These are phyloP conservation scores for Colletotrichum karsti DNA, from an alignment of 2,329 filamentous ascomycete genomes.

Conservation along the genomic window DNA sequence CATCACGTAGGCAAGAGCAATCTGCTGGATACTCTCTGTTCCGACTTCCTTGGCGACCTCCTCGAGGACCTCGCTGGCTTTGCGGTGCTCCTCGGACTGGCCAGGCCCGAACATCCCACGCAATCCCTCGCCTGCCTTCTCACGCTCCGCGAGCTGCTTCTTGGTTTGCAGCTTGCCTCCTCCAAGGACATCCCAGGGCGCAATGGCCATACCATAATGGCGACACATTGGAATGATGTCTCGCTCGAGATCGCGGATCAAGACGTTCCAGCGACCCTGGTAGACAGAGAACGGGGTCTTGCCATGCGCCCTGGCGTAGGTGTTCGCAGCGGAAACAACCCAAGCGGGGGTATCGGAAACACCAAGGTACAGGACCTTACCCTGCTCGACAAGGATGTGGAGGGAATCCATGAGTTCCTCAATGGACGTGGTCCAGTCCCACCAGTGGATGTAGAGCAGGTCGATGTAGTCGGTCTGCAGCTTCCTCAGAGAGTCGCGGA, in stretches of 20 bases:
- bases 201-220: conserved; percentile 57
- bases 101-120: conserved; percentile 37
- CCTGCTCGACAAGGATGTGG: conserved; percentile 48
- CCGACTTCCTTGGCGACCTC: conserved; percentile 66
- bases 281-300: conserved; percentile 48
- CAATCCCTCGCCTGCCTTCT: conserved; percentile 47
- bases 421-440: conserved; percentile 51
- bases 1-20: conserved; percentile 63
- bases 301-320: conserved; percentile 43
- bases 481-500: conserved; percentile 53
- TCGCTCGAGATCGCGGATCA: conserved; percentile 46
- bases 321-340: conserved; percentile 48
- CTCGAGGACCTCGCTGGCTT: conserved; percentile 65
- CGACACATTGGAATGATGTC: conserved; percentile 53
- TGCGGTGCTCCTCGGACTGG: conserved; percentile 57
- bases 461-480: conserved; percentile 55
- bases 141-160: conserved; percentile 40
- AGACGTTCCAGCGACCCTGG: conserved; percentile 48
- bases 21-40: conserved; percentile 63
- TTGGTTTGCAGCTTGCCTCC: conserved; percentile 58
- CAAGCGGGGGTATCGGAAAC: conserved; percentile 49
- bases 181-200: conserved; percentile 68
- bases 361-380: conserved; percentile 52
- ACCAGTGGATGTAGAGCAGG: conserved; percentile 54
- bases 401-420: conserved; percentile 52